phyloP scores from a whole-genome alignment of 2,329 filamentous ascomycete species.

The Thielaviopsis euricoi region DNA sequence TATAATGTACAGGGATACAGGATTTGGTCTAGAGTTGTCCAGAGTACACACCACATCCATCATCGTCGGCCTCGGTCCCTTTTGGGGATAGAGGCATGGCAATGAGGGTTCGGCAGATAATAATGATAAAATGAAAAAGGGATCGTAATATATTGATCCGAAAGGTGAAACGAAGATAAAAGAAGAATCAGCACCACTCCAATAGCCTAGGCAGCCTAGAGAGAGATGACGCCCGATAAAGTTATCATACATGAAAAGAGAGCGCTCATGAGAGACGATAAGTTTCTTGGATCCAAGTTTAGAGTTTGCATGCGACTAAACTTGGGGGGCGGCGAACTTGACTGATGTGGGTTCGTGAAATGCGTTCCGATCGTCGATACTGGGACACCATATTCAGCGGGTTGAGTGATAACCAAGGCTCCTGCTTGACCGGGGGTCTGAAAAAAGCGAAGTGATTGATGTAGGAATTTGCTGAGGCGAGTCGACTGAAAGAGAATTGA shows the following conservation, averaged over 20 bases:
- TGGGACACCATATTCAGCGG: too few relatives aligned
- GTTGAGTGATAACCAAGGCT: too few relatives aligned
- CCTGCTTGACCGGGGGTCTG: too few relatives aligned
- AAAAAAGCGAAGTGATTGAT: background rate
- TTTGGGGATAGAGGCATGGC: background rate
- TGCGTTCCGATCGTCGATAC: too few relatives aligned
- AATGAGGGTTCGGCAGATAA: background rate
- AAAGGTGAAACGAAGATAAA: conserved; percentile 18
- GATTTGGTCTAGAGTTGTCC: conserved; percentile 2
- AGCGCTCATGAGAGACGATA: conserved; percentile 34
- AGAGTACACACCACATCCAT: conserved; percentile 27
- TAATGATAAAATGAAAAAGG: conserved; percentile 21
- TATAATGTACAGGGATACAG: conserved; percentile 11
- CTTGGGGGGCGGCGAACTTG: background rate
- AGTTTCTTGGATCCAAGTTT: conserved; percentile 26
- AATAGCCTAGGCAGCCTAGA: conserved; percentile 3
- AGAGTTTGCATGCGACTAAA: conserved; percentile 4
- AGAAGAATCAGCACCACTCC: background rate
- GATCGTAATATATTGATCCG: conserved; percentile 27
- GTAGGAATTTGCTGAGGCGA: too few relatives aligned
- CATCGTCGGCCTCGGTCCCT: conserved; percentile 39
- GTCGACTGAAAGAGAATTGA: too few relatives aligned
- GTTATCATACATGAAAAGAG: conserved; percentile 55
- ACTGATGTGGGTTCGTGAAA: too few relatives aligned
- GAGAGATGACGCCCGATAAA: conserved; percentile 19